Conservation (phyloP, 257 asterid genomes). For the Gentiana straminea region DNA sequence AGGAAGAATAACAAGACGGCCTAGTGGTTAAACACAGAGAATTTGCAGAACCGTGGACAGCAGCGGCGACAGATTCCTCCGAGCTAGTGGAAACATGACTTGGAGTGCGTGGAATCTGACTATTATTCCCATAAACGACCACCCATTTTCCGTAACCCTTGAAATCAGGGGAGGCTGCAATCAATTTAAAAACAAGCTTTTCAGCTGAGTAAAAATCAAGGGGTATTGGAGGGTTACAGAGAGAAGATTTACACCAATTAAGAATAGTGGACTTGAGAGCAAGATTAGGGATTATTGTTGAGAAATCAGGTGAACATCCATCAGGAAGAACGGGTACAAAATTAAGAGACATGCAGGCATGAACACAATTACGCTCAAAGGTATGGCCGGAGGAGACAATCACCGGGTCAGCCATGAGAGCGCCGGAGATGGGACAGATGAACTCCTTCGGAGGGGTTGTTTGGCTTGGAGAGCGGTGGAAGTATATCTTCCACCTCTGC, state of each 20-base stretch:
- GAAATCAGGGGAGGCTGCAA: conserved; percentile 6
- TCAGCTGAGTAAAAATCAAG: conserved; percentile 49
- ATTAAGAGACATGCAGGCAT: conserved; percentile 57
- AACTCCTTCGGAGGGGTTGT: conserved; percentile 48
- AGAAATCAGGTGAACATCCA: conserved; percentile 48
- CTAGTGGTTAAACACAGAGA: conserved; percentile 36
- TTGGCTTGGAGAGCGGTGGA: conserved; percentile 39
- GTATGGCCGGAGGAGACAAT: conserved; percentile 81
- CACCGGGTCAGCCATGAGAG: conserved; percentile 88
- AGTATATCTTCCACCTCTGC: conserved; percentile 62
- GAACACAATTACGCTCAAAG: conserved; percentile 67
- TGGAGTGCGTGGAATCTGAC: conserved; percentile 22
- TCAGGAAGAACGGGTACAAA: conserved; percentile 47
- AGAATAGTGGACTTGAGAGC: conserved; percentile 72
- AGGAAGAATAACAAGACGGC: conserved; percentile 48
- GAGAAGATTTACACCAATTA: conserved; percentile 51
- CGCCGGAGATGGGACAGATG: conserved; percentile 58
- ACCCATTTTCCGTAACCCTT: background rate
- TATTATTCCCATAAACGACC: background rate
- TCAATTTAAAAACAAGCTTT: conserved; percentile 34
- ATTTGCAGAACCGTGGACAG: conserved; percentile 18
- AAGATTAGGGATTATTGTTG: conserved; percentile 70
- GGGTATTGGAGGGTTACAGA: conserved; percentile 45
- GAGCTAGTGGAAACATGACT: conserved; percentile 44
- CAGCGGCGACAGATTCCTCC: conserved; percentile 42